A percentile compares a stretch with the other conserved stretches of the same genome.
Evolutionary conservation across 2,329 filamentous ascomycete species (phyloP).

Genomic region (Alternaria rosae): DNA sequence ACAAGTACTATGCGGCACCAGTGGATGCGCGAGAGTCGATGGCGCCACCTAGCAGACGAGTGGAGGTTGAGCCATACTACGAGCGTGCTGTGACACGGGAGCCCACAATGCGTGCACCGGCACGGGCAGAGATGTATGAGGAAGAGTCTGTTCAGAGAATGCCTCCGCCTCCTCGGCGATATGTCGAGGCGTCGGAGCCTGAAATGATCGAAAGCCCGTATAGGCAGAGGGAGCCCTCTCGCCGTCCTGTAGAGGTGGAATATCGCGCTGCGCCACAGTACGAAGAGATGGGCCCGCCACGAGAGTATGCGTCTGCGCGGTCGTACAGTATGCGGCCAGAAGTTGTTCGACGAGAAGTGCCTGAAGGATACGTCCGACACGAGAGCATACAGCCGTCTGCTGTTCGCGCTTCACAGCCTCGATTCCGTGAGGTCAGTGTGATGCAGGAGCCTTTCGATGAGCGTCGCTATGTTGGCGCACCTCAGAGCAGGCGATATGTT

Average conservation of each 20-base stretch:
- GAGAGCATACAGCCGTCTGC: slow-evolving; percentile 53
- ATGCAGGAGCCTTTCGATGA: slow-evolving; percentile 47
- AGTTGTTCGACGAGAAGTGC: slow-evolving; percentile 43
- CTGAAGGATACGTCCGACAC: slow-evolving; percentile 46
- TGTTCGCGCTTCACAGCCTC: slow-evolving; percentile 40
- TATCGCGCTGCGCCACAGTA: slow-evolving; percentile 43
- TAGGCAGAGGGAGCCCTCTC: slow-evolving; percentile 66
- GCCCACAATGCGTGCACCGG: slow-evolving; percentile 58
- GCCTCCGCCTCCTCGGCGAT: slow-evolving; percentile 57
- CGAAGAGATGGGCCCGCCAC: slow-evolving; percentile 49
- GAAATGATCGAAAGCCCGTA: slow-evolving; percentile 62
- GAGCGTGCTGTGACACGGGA: slow-evolving; percentile 67
- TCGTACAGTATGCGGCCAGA: slow-evolving; percentile 53
- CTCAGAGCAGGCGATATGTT: slow-evolving; percentile 49
- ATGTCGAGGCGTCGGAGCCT: slow-evolving; percentile 69
- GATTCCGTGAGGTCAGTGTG: slow-evolving; percentile 53
- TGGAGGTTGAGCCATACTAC: slow-evolving; percentile 68
- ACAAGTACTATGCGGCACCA: slow-evolving; percentile 73
- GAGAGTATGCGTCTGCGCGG: slow-evolving; percentile 41
- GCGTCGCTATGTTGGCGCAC: slow-evolving; percentile 41
- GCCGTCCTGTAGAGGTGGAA: slow-evolving; percentile 54
- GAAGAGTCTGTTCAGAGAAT: slow-evolving; percentile 48
- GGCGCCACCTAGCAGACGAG: slow-evolving; percentile 57
- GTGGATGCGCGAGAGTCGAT: slow-evolving; percentile 61
- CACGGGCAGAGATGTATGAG: slow-evolving; percentile 59